These are phyloP conservation scores for Murraya koenigii DNA, from an alignment of 345 rosid species.

Conservation along the genomic window DNA sequence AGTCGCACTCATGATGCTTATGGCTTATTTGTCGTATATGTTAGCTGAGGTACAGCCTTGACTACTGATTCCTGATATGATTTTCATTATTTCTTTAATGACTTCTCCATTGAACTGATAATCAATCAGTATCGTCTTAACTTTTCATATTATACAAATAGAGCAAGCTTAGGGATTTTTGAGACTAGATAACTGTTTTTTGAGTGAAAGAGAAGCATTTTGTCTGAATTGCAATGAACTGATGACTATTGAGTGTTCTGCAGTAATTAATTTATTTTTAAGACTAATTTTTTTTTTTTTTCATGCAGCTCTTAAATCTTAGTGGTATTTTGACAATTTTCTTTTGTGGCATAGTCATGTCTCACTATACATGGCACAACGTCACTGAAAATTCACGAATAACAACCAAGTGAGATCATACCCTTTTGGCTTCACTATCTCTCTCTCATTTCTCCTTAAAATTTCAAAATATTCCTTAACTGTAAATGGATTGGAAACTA, in stretches of 20 bases:
- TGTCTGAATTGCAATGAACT: not conserved
- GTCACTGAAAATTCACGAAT: slow-evolving; percentile 63
- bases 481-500: not conserved
- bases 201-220: no score
- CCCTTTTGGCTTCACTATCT: not conserved
- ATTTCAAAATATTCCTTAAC: not conserved
- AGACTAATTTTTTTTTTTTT: not conserved
- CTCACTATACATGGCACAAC: slow-evolving; percentile 78
- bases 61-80: not conserved
- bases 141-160: not conserved
- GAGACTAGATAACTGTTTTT: no score
- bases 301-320: slow-evolving; percentile 54
- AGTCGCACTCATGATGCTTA: slow-evolving; percentile 62
- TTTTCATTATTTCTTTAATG: not conserved
- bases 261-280: not conserved
- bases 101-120: not conserved
- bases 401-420: slow-evolving; percentile 57
- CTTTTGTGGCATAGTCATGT: slow-evolving; percentile 70
- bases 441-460: not conserved
- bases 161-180: not conserved
- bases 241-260: not conserved
- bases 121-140: not conserved
- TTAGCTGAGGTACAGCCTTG: slow-evolving; percentile 57
- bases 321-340: slow-evolving; percentile 72
- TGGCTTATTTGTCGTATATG: slow-evolving; percentile 69